Base-by-base conservation (phyloP, 768 basidiomycete genomes). In the Paxillus involutus region DNA sequence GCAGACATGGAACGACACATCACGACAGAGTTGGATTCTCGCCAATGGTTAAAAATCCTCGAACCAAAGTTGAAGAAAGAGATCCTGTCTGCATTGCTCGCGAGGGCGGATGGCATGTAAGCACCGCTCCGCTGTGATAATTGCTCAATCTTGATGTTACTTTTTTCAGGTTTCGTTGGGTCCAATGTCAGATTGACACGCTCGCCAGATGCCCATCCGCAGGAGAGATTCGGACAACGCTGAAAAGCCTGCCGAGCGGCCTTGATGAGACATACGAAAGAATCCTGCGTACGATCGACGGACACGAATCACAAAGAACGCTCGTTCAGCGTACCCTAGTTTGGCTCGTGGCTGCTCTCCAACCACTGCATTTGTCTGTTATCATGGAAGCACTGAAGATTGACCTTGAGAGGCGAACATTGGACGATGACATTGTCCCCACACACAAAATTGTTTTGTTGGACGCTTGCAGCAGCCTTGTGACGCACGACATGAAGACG, bases 51-150 rank as follows among this genome's bases (percentile, higher is more conserved):
- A 1, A 32, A 52, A 9, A 19, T 21, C 6, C 6, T 59, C 2
- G 39, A 51, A 1, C 8, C 11, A 0, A 21, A n/a, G 19, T 9
- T 59, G 47, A 63, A 59, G 30, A 12, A 35, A 0, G 62, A 59
- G 35, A 53, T 63, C 0, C 7, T 6, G 2, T 26, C 13, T 4
- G 19, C 8, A 0, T 36, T 63, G 1, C 53, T 44, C 1, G 2
- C 47, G 7, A 57, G 39, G 17, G 58, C 62, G 4, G 55, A 57
- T 19, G 61, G 48, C 3, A 63, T 63, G n/a, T n/a, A n/a, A n/a
- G n/a, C n/a, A n/a, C n/a, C n/a, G n/a, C n/a, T n/a, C n/a, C n/a
- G n/a, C n/a, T n/a, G n/a, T n/a, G n/a, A n/a, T n/a, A n/a, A n/a
- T n/a, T n/a, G n/a, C n/a, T n/a, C n/a, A n/a, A n/a, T n/a, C n/a